A percentile compares a stretch with the other conserved stretches of the same genome.
phyloP scores from a whole-genome alignment of 805 yeast genomes.

The Barnettozyma salicaria region DNA sequence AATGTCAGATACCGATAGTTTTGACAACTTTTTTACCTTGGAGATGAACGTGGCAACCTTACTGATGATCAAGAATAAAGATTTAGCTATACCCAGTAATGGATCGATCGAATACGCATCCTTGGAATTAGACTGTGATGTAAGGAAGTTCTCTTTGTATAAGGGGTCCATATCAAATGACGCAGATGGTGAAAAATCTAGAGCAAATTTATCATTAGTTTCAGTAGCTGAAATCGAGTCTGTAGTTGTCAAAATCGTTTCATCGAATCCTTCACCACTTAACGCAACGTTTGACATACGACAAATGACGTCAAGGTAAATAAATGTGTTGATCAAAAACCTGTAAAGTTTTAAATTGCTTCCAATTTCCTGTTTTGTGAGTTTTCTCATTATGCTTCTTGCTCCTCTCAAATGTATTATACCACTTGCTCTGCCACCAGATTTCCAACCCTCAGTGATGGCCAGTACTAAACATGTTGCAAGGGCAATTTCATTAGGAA shows the following conservation, averaged over 20 bases:
- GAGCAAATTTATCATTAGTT: neutral
- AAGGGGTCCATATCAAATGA: slow-evolving; percentile 9
- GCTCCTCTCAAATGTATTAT: slow-evolving; percentile 68
- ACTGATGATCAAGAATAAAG: slow-evolving; percentile 58
- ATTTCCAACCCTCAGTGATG: slow-evolving; percentile 64
- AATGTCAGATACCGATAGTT: slow-evolving; percentile 42
- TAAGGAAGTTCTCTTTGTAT: slow-evolving; percentile 6
- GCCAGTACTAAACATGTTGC: slow-evolving; percentile 61
- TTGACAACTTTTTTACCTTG: slow-evolving; percentile 36
- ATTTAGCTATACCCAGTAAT: slow-evolving; percentile 60
- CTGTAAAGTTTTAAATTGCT: slow-evolving; percentile 16
- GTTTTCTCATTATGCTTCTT: slow-evolving; percentile 48
- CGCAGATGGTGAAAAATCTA: slow-evolving; percentile 1
- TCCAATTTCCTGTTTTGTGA: slow-evolving; percentile 16
- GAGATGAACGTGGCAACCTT: slow-evolving; percentile 52
- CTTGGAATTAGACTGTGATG: slow-evolving; percentile 2
- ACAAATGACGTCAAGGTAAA: slow-evolving; percentile 61
- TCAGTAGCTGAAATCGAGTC: neutral
- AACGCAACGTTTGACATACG: slow-evolving; percentile 46
- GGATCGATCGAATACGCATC: slow-evolving; percentile 44
- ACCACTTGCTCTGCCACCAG: slow-evolving; percentile 54
- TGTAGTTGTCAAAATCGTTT: slow-evolving; percentile 10
- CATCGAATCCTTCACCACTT: slow-evolving; percentile 12
- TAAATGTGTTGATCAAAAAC: slow-evolving; percentile 43
- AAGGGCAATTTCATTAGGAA: slow-evolving; percentile 60